Evolutionary conservation across 352 stramenopile species (phyloP).

Genomic region (Albugo laibachii): DNA sequence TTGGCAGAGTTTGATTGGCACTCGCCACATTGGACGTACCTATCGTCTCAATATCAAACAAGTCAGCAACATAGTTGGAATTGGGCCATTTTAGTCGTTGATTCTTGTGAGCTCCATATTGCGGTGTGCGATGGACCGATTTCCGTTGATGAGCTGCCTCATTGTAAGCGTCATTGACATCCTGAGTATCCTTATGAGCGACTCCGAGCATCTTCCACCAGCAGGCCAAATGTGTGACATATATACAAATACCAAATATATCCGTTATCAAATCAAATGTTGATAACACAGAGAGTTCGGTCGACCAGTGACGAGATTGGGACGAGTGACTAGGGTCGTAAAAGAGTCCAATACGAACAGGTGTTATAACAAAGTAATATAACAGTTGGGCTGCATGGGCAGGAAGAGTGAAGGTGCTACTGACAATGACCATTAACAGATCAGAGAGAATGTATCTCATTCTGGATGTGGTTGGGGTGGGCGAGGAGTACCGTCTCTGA

Average conservation of each 20-base stretch:
- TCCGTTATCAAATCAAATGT: conserved; percentile 21
- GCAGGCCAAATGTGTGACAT: conserved; percentile 4
- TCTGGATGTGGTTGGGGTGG: background rate
- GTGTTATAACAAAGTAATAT: conserved; percentile 35
- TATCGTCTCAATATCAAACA: no score
- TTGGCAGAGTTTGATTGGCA: background rate
- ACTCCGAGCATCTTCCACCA: conserved; percentile 25
- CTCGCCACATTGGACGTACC: no score
- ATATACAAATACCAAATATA: conserved; percentile 20
- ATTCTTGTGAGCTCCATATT: conserved; percentile 10
- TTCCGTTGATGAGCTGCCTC: background rate
- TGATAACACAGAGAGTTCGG: conserved; percentile 18
- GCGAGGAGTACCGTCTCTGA: background rate
- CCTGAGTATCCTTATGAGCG: background rate
- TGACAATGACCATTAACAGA: background rate
- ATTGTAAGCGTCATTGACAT: background rate
- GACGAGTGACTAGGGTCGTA: conserved; percentile 23
- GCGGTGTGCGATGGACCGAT: conserved; percentile 15
- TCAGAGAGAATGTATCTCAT: background rate
- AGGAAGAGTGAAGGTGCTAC: conserved; percentile 2
- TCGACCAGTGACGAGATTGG: conserved; percentile 13
- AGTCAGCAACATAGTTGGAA: no score
- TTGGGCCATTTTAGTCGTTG: background rate
- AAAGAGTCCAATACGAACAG: conserved; percentile 44
- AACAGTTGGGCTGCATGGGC: conserved; percentile 2